Evolutionary conservation across 2,329 filamentous ascomycete genomes (phyloP).

Genomic region (Fusarium camptoceras): DNA sequence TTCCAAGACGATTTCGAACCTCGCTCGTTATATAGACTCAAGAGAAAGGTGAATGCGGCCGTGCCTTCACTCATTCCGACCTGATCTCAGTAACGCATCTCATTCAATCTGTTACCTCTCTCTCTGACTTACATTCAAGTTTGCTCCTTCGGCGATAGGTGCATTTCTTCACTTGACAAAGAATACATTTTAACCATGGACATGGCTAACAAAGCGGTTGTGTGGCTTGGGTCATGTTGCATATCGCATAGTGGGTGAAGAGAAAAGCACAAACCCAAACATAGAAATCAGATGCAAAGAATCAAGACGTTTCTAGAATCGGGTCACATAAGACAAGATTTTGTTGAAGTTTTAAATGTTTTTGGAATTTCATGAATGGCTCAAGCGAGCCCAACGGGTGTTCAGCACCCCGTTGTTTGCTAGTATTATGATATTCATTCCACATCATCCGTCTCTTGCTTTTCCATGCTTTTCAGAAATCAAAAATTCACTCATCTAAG

Average conservation of each 20-base stretch:
- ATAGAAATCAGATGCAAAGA: neutral
- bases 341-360: conserved; percentile 15
- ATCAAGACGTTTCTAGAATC: neutral
- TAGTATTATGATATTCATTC: conserved; percentile 32
- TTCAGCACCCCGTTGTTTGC: conserved; percentile 1
- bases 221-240: neutral
- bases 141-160: neutral
- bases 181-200: neutral
- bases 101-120: neutral
- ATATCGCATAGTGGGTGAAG: neutral
- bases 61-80: neutral
- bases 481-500: neutral
- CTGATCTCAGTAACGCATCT: neutral
- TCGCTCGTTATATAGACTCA: neutral
- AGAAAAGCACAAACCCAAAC: neutral
- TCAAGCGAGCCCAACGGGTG: conserved; percentile 9
- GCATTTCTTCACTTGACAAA: neutral
- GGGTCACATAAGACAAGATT: neutral
- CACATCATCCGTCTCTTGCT: conserved; percentile 7
- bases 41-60: neutral
- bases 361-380: conserved; percentile 23
- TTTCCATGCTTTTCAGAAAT: conserved; percentile 5
- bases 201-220: neutral
- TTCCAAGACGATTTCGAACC: neutral
- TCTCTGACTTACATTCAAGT: neutral